Percentiles rank a stretch among this genome's conserved stretches.
Evolutionary conservation across 192 early-diverging fungal species (phyloP).

Genomic region (Entomortierella parvispora): DNA sequence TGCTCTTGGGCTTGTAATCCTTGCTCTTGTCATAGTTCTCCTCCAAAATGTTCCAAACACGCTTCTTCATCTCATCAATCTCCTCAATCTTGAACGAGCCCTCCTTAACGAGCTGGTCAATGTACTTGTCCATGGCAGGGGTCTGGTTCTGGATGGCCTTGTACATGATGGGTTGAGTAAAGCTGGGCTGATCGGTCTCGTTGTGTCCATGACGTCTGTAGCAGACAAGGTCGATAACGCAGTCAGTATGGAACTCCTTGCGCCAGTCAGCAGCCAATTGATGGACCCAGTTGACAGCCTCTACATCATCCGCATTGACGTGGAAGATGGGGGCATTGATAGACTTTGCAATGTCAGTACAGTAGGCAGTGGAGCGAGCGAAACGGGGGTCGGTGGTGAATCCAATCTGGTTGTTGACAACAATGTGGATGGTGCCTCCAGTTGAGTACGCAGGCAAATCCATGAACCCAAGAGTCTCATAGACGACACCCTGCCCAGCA

Average conservation of each 20-base stretch:
- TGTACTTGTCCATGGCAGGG: slow-evolving; percentile 89
- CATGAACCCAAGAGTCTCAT: slow-evolving; percentile 97
- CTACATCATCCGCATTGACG: slow-evolving; percentile 98
- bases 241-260: slow-evolving; percentile 94
- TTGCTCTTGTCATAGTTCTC: slow-evolving; percentile 92
- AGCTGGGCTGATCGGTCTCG: slow-evolving; percentile 98
- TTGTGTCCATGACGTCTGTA: slow-evolving; percentile 99
- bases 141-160: slow-evolving; percentile 86
- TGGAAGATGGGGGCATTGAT: slow-evolving; percentile 98
- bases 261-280: slow-evolving; percentile 97
- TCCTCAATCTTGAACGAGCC: slow-evolving; percentile 84
- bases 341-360: slow-evolving; percentile 97
- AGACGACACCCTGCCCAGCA: slow-evolving; percentile 97
- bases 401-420: slow-evolving; percentile 99
- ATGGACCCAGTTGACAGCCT: slow-evolving; percentile 95
- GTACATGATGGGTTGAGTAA: slow-evolving; percentile 99
- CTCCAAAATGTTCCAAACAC: slow-evolving; percentile 92
- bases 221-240: slow-evolving; percentile 96
- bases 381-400: slow-evolving; percentile 99
- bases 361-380: slow-evolving; percentile 94
- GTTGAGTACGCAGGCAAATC: slow-evolving; percentile 96
- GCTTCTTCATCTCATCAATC: slow-evolving; percentile 88
- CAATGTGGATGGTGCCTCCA: slow-evolving; percentile 94
- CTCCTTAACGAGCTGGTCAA: slow-evolving; percentile 83
- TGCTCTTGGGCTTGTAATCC: slow-evolving; percentile 87